phyloP scores from a whole-genome alignment of 2,329 filamentous ascomycete genomes.

The Ophiostoma populinum region DNA sequence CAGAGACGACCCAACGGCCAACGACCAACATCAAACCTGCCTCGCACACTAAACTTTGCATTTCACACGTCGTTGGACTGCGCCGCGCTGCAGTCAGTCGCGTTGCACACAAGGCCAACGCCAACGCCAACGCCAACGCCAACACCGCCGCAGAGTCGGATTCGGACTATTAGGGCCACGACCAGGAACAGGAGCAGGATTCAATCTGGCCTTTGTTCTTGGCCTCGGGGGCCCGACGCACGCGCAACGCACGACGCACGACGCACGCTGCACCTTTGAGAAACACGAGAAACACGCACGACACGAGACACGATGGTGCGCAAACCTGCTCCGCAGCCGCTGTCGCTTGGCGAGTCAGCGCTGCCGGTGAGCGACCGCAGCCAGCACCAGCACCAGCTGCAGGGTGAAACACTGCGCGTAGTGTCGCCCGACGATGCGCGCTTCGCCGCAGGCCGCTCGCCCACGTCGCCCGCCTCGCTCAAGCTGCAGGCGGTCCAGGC shows the following conservation, averaged over 20 bases:
- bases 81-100: no score
- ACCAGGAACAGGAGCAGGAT: no score
- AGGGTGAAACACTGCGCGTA: slow-evolving; percentile 19
- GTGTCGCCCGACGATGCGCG: slow-evolving; percentile 22
- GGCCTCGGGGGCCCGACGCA: no score
- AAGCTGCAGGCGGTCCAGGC: slow-evolving; percentile 1
- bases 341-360: slow-evolving; percentile 29
- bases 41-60: neutral
- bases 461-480: slow-evolving; percentile 22
- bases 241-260: no score
- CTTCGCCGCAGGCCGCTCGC: slow-evolving; percentile 17
- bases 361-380: slow-evolving; percentile 19
- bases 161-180: no score
- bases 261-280: no score
- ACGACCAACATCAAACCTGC: neutral
- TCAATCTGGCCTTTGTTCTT: no score
- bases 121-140: neutral
- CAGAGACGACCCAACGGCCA: neutral
- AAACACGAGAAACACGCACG: neutral
- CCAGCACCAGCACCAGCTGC: no score
- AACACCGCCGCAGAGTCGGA: neutral
- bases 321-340: slow-evolving; percentile 40
- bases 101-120: no score
- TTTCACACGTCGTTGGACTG: no score
- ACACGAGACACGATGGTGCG: slow-evolving; percentile 29